Conservation (phyloP, 1,284 basidiomycete species). For the Sporisorium iseilematis-ciliati region DNA sequence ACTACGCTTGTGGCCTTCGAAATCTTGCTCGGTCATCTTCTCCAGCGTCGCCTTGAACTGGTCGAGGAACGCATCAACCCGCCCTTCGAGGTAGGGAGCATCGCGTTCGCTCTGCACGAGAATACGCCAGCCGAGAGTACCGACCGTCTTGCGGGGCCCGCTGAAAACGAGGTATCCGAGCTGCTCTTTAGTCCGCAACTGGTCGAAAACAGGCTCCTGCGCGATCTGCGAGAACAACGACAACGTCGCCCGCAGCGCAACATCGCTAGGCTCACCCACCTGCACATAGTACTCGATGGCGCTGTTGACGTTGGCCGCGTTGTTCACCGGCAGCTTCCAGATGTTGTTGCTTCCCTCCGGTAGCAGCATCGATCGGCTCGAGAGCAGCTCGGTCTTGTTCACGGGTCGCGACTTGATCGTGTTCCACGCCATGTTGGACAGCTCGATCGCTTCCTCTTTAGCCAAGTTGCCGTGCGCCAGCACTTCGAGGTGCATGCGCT, state of each 20-base stretch:
- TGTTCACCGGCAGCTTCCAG: conserved; percentile 80
- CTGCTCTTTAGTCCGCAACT: conserved; percentile 95
- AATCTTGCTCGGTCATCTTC: conserved; percentile 60
- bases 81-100: conserved; percentile 85
- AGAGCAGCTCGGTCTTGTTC: conserved; percentile 39
- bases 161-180: conserved; percentile 79
- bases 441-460: conserved; percentile 82
- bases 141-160: conserved; percentile 66
- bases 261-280: conserved; percentile 62
- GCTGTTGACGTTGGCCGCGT: conserved; percentile 88
- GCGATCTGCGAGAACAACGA: conserved; percentile 67
- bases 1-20: conserved; percentile 58
- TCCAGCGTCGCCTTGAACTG: conserved; percentile 74
- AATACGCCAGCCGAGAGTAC: conserved; percentile 84
- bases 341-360: conserved; percentile 78
- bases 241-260: conserved; percentile 57
- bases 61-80: conserved; percentile 88
- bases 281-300: conserved; percentile 71
- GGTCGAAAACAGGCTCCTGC: conserved; percentile 89
- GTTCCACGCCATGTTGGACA: conserved; percentile 81
- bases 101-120: conserved; percentile 90
- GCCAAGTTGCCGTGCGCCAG: conserved; percentile 88
- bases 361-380: conserved; percentile 59
- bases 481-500: conserved; percentile 79
- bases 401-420: conserved; percentile 76